phyloP scores from a whole-genome alignment of 148 eudicot species.

The Bassia scoparia region DNA sequence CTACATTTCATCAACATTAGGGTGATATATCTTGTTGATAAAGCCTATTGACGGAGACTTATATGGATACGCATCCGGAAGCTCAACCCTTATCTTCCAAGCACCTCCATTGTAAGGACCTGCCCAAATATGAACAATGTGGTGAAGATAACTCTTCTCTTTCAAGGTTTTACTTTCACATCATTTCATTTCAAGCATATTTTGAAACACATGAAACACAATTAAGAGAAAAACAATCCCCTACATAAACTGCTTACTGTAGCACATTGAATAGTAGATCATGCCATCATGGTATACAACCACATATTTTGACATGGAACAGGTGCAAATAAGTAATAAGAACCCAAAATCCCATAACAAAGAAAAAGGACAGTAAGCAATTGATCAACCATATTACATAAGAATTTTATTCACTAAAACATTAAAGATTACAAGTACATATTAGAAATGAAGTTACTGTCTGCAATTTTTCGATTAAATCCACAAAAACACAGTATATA shows the following conservation, averaged over 20 bases:
- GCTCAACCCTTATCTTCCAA: conserved; percentile 85
- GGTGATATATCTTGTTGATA: conserved; percentile 86
- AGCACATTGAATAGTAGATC: neutral
- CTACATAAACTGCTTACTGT: neutral
- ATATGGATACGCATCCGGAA: conserved; percentile 93
- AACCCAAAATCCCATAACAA: neutral
- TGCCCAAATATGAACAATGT: conserved; percentile 25
- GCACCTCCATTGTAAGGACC: conserved; percentile 94
- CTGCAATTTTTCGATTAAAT: conserved; percentile 1
- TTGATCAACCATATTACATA: neutral
- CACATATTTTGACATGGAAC: neutral
- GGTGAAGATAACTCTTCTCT: neutral
- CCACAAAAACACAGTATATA: neutral
- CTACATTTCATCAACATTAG: conserved; percentile 91
- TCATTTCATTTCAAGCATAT: neutral
- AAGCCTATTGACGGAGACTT: conserved; percentile 89
- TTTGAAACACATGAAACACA: neutral
- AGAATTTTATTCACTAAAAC: conserved; percentile 9
- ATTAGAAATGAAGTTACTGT: neutral
- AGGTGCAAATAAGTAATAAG: neutral
- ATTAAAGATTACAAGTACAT: conserved; percentile 2
- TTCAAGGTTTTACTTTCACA: neutral
- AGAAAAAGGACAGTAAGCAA: too few relatives aligned
- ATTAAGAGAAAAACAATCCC: neutral
- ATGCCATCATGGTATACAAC: neutral